Evolutionary conservation across 1,139 yeast species (phyloP).

Genomic region (Meyerozyma guilliermondii): DNA sequence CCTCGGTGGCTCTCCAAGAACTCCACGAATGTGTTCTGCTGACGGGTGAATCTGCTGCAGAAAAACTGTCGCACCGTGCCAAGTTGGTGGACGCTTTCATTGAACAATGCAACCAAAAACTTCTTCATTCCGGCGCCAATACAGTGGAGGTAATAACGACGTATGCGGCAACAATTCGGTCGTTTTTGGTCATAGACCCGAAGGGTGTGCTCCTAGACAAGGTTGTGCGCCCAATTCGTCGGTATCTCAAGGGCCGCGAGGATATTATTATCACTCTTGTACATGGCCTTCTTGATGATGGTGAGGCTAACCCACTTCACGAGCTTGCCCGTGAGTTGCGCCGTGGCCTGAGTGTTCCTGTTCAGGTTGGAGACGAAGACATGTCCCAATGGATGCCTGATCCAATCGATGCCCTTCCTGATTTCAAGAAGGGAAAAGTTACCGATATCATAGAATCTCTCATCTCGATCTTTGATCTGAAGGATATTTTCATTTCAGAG

Average conservation of each 20-base stretch:
- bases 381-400: conserved; percentile 69
- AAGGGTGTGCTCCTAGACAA: conserved; percentile 78
- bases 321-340: conserved; percentile 54
- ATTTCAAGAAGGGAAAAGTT: conserved; percentile 61
- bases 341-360: conserved; percentile 12
- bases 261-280: conserved; percentile 73
- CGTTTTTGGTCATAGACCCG: conserved; percentile 79
- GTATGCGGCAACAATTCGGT: conserved; percentile 67
- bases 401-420: conserved; percentile 90
- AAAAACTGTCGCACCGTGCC: conserved; percentile 32
- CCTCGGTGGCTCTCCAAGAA: conserved; percentile 60
- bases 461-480: conserved; percentile 72
- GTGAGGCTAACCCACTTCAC: conserved; percentile 33
- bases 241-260: conserved; percentile 60
- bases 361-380: conserved; percentile 13
- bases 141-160: conserved; percentile 69
- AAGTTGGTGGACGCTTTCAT: conserved; percentile 54
- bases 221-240: conserved; percentile 69
- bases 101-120: conserved; percentile 38
- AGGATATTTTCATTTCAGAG: conserved; percentile 68
- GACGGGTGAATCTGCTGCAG: conserved; percentile 10
- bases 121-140: conserved; percentile 79
- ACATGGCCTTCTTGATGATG: conserved; percentile 60
- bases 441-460: conserved; percentile 70
- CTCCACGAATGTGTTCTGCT: conserved; percentile 45